phyloP scores from a whole-genome alignment of 805 yeast species.

The Scheffersomyces spartinae region DNA sequence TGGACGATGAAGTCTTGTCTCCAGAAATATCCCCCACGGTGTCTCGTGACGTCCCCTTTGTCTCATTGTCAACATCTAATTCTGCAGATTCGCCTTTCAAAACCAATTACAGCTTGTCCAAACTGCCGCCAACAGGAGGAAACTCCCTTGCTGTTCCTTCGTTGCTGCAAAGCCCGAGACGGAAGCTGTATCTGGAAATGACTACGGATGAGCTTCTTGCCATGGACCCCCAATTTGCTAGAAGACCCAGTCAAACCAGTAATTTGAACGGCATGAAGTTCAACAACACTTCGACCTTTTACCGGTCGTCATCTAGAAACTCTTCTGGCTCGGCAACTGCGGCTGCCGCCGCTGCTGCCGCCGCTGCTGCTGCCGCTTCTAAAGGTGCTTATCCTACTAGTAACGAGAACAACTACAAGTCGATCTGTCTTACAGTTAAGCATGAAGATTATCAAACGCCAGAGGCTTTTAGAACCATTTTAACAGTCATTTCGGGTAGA shows the following conservation, averaged over 20 bases:
- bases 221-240: slow-evolving; percentile 29
- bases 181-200: slow-evolving; percentile 28
- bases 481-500: slow-evolving; percentile 28
- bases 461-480: slow-evolving; percentile 15
- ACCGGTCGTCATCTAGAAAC: slow-evolving; percentile 8
- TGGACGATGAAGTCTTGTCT: no score
- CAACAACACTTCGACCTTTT: slow-evolving; percentile 22
- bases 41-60: no score
- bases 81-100: no score
- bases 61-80: no score
- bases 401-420: slow-evolving; percentile 28
- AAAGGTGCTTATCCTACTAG: slow-evolving; percentile 15
- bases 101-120: no score
- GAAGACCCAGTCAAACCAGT: slow-evolving; percentile 17
- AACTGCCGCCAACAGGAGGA: no score
- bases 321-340: slow-evolving; percentile 4
- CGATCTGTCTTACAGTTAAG: slow-evolving; percentile 24
- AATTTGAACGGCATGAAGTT: slow-evolving; percentile 26
- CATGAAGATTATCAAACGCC: slow-evolving; percentile 15
- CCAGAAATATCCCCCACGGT: no score
- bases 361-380: slow-evolving; percentile 4
- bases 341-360: slow-evolving; percentile 1
- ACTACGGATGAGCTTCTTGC: slow-evolving; percentile 32
- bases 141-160: no score
- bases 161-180: no score